Percentiles rank a stretch among this genome's conserved stretches.
phyloP scores from a whole-genome alignment of 306 rosid species.

The Begonia masoniana region DNA sequence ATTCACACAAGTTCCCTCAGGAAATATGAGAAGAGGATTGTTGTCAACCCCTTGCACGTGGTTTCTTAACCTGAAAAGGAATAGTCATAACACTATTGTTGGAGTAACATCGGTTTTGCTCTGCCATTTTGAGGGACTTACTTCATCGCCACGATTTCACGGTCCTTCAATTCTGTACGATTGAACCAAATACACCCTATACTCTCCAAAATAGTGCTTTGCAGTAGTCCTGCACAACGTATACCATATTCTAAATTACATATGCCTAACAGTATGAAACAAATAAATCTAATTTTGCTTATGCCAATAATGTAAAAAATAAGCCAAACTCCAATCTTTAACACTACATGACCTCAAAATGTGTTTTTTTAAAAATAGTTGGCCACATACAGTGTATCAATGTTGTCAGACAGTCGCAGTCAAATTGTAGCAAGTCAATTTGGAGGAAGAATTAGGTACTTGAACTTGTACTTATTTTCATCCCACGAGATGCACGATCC shows the following conservation, averaged over 20 bases:
- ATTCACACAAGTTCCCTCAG: conserved; percentile 98
- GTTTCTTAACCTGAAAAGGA: conserved; percentile 61
- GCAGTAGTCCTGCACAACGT: conserved; percentile 61
- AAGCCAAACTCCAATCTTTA: too few species aligned
- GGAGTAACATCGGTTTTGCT: too few species aligned
- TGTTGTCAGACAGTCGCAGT: too few species aligned
- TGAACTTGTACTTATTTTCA: too few species aligned
- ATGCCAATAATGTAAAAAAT: too few species aligned
- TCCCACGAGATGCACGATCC: too few species aligned
- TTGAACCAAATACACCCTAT: conserved; percentile 95
- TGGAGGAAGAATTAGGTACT: too few species aligned
- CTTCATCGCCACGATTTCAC: conserved; percentile 93
- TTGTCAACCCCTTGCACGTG: conserved; percentile 80
- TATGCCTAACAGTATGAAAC: neutral
- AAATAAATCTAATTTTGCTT: too few species aligned
- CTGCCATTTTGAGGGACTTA: conserved; percentile 17
- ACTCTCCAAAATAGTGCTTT: conserved; percentile 89
- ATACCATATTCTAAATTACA: conserved; percentile 7
- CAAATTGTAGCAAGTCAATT: too few species aligned
- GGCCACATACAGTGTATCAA: too few species aligned
- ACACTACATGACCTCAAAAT: too few species aligned
- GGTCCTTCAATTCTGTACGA: conserved; percentile 82
- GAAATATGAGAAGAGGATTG: conserved; percentile 96
- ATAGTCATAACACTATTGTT: conserved; percentile 10
- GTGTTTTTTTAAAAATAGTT: too few species aligned